Conservation (phyloP, 257 asterid species). For the Coffea canephora region DNA sequence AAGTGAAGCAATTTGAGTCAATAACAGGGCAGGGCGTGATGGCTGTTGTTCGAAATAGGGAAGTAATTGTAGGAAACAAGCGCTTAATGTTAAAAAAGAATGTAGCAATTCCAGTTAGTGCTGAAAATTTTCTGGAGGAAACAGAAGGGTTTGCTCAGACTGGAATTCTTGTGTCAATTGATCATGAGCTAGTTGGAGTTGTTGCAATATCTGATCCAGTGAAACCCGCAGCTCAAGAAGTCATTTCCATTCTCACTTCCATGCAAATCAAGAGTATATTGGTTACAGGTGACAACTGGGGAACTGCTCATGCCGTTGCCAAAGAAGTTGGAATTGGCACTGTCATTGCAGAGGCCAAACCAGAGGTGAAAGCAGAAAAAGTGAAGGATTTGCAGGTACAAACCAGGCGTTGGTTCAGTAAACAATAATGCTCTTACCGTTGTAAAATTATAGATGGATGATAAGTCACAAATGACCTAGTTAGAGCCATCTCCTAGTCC, state of each 20-base stretch:
- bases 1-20: slow-evolving; percentile 56
- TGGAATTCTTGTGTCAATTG: slow-evolving; percentile 64
- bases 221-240: slow-evolving; percentile 70
- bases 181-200: slow-evolving; percentile 56
- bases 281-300: slow-evolving; percentile 82
- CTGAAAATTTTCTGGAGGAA: slow-evolving; percentile 63
- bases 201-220: slow-evolving; percentile 69
- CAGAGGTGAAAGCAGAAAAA: slow-evolving; percentile 69
- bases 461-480: not conserved
- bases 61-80: slow-evolving; percentile 74
- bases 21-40: slow-evolving; percentile 86
- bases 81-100: slow-evolving; percentile 52
- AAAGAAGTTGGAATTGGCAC: slow-evolving; percentile 61
- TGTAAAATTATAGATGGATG: not conserved
- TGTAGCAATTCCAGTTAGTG: slow-evolving; percentile 45
- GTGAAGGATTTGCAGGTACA: slow-evolving; percentile 77
- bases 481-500: not conserved
- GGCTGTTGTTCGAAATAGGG: slow-evolving; percentile 62
- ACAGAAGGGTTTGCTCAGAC: slow-evolving; percentile 64
- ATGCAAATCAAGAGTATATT: slow-evolving; percentile 58
- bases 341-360: slow-evolving; percentile 76
- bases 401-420: not conserved
- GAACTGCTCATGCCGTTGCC: slow-evolving; percentile 81
- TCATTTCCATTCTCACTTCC: slow-evolving; percentile 56
- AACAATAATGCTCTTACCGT: not conserved